Base-by-base conservation (phyloP, 306 rosid species). In the Mucuna pruriens region DNA sequence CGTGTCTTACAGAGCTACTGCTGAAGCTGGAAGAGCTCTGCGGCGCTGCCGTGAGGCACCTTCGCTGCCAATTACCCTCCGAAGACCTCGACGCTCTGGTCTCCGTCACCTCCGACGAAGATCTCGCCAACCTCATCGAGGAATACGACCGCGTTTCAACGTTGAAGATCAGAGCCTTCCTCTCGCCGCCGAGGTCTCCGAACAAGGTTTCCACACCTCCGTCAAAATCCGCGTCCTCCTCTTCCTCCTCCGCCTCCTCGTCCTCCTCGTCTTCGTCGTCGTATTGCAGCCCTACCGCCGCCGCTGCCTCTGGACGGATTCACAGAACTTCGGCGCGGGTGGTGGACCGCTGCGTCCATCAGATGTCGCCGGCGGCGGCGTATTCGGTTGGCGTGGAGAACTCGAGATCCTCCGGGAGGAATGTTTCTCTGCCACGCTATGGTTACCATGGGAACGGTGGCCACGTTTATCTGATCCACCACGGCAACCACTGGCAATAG, bases 61-160 rank as follows among this genome's bases (percentile, higher is more conserved):
- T 95, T 69, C 99, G 99, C 16, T 95, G 99, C 77, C 98, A 95
- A 23, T 81, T 93, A 48, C 99, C 99, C 0, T 60, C 89, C 8
- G 99, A 95, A 79, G 99, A 95, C 80, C 93, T 95, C 36, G 99
- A 95, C 85, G 94, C 98, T 76, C 67, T 95, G 55, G 95, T 95
- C 5, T 91, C 99, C 82, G 84, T 95, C 54, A 95, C 95, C 54
- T 88, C 90, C 74, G 94, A 92, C 36, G 99, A 95, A 83, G 99
- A 95, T 71, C 96, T 95, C 39, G 87, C 80, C 23, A 95, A 93
- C 81, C 91, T 95, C 48, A 77, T 93, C 29, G 99, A 95, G 81
- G 99, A 95, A 78, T 95, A 92, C 76, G 96, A 91, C 72, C 90
- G 85, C 39, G 82, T 80, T 29, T 83, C 87, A 3, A 79, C 75